Conservation (phyloP, 2,329 filamentous ascomycete species). For the Hypoxylon rubiginosum region DNA sequence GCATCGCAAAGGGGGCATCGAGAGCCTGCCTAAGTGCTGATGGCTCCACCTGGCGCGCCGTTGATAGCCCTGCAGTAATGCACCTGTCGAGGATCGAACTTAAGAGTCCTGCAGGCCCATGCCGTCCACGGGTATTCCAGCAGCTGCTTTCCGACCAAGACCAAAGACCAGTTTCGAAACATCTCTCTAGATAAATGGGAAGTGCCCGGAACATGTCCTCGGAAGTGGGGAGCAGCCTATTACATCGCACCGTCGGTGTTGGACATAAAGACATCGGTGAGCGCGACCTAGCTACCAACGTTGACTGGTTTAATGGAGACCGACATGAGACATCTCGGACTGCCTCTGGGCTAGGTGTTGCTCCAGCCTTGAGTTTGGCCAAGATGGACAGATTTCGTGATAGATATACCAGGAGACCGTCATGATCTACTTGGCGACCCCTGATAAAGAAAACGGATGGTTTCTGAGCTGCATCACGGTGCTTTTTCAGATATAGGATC, state of each 20-base stretch:
- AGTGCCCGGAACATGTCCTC: slow-evolving; percentile 43
- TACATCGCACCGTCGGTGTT: slow-evolving; percentile 23
- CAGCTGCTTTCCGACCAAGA: slow-evolving; percentile 42
- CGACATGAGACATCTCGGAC: slow-evolving; percentile 47
- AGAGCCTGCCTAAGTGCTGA: slow-evolving; percentile 44
- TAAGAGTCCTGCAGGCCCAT: slow-evolving; percentile 46
- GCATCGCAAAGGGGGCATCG: slow-evolving; percentile 47
- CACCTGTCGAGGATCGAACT: slow-evolving; percentile 48
- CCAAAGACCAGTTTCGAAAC: slow-evolving; percentile 44
- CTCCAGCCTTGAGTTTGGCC: slow-evolving; percentile 46
- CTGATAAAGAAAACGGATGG: slow-evolving; percentile 47
- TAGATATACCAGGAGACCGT: slow-evolving; percentile 48
- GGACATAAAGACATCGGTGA: slow-evolving; percentile 13
- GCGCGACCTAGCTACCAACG: slow-evolving; percentile 2
- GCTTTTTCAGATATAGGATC: slow-evolving; percentile 47
- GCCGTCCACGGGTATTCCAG: slow-evolving; percentile 45
- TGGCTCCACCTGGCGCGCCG: slow-evolving; percentile 47
- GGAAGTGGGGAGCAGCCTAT: slow-evolving; percentile 27
- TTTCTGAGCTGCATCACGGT: slow-evolving; percentile 44
- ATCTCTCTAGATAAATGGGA: slow-evolving; percentile 39
- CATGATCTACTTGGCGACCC: slow-evolving; percentile 45
- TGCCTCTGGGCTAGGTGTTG: slow-evolving; percentile 44
- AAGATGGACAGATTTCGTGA: slow-evolving; percentile 49
- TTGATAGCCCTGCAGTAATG: slow-evolving; percentile 48
- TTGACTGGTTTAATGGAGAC: slow-evolving; percentile 28